Evolutionary conservation across 2,329 filamentous ascomycete genomes (phyloP), one percentile per base, ranked within the genome.

Genomic region (Fusarium domesticum): DNA sequence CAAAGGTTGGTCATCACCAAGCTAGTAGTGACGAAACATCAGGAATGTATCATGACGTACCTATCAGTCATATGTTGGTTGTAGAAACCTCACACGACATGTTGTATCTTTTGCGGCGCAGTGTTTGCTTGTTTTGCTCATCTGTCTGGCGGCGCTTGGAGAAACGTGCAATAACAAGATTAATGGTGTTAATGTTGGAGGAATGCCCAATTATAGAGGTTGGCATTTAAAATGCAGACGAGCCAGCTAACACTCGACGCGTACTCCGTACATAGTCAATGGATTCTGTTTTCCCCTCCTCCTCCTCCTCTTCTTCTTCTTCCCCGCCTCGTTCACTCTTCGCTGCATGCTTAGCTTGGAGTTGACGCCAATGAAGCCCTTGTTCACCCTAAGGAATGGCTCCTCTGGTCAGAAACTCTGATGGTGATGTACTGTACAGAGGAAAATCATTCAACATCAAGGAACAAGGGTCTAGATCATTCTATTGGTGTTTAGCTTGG

Each of bases 41-140:
- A 49, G 46, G 42, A 43, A 43, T 39, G 47, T 57, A 31, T 37
- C 45, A 54, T 58, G 56, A 59, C 56, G 53, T 28, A n/a, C n/a
- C n/a, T 51, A 53, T 51, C 50, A 50, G 44, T 33, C 20, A 43
- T 16, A 33, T 23, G 35, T 17, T 19, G 25, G 16, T 36, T 17
- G 19, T 19, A 36, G 36, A n/a, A n/a, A n/a, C n/a, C n/a, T n/a
- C 11, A 12, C 28, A 30, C 32, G 33, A 30, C 40, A 31, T 17
- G 17, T 40, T 39, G 32, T 15, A 16, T 18, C 20, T 20, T 18
- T 10, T 34, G 30, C 33, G 38, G 33, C 36, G 36, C 15, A n/a
- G 28, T 31, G 28, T 11, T 31, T 31, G 28, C 28, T 4, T 10
- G 4, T 31, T 31, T 31, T n/a, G n/a, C n/a, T n/a, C n/a, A n/a